phyloP scores from a whole-genome alignment of 1,284 basidiomycete species.

The Boletus calvinii region DNA sequence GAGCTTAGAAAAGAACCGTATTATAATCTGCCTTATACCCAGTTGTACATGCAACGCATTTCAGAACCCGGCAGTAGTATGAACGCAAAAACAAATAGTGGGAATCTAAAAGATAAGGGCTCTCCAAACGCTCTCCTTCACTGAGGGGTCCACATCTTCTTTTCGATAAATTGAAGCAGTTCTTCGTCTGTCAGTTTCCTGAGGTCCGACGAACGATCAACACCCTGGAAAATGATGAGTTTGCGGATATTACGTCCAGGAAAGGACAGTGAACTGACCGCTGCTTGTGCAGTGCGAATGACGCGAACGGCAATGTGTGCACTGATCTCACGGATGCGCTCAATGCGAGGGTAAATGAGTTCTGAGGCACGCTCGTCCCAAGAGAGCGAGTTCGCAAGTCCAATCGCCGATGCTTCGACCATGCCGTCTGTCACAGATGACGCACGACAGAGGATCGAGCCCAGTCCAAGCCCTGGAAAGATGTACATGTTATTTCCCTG shows the following conservation, averaged over 20 bases:
- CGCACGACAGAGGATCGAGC: constrained; percentile 69
- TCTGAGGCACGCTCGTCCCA: constrained; percentile 64
- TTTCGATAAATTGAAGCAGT: constrained; percentile 52
- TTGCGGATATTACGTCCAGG: background rate
- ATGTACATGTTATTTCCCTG: constrained; percentile 94
- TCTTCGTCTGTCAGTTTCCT: constrained; percentile 55
- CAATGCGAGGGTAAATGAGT: constrained; percentile 74
- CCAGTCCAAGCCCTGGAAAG: constrained; percentile 81
- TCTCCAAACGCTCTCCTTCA: background rate
- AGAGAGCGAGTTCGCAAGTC: constrained; percentile 77
- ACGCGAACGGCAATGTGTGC: constrained; percentile 71
- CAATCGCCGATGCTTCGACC: constrained; percentile 78
- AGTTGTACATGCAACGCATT: constrained; percentile 10
- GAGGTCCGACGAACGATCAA: constrained; percentile 59
- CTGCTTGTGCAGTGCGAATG: constrained; percentile 75
- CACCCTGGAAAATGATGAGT: constrained; percentile 41
- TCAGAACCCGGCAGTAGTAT: background rate
- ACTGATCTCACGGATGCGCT: constrained; percentile 84
- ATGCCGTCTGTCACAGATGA: constrained; percentile 72
- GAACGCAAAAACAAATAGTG: background rate
- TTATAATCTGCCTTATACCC: background rate
- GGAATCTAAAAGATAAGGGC: background rate
- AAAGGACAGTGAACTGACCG: constrained; percentile 42
- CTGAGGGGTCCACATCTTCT: constrained; percentile 70
- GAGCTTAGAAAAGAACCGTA: constrained; percentile 34